Evolutionary conservation across 2,329 filamentous ascomycete genomes (phyloP).

Genomic region (Aspergillus udagawae): DNA sequence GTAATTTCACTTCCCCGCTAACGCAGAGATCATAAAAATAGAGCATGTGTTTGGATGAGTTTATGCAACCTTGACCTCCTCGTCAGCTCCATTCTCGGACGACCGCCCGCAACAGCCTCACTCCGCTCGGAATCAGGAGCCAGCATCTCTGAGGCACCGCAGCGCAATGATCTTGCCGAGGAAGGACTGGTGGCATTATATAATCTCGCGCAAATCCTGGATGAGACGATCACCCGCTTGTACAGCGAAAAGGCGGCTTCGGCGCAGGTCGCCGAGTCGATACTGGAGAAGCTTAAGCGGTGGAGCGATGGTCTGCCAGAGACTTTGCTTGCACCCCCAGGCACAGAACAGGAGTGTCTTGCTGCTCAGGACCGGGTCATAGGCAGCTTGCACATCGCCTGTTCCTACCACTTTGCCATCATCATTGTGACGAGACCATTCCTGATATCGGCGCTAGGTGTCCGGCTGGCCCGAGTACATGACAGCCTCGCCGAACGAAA

Average conservation of each 20-base stretch:
- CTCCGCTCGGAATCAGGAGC: constrained; percentile 21
- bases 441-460: constrained; percentile 48
- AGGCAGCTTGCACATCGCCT: constrained; percentile 53
- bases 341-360: constrained; percentile 14
- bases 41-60: constrained; percentile 45
- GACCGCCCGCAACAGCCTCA: constrained; percentile 34
- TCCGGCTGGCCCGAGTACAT: constrained; percentile 29
- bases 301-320: constrained; percentile 47
- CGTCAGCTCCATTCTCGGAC: constrained; percentile 47
- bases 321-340: constrained; percentile 22
- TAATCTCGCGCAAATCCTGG: constrained; percentile 42
- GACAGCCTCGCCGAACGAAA: constrained; percentile 19
- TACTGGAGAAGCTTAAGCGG: constrained; percentile 41
- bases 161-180: constrained; percentile 19
- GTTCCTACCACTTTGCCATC: constrained; percentile 57
- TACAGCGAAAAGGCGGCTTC: constrained; percentile 39
- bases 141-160: constrained; percentile 15
- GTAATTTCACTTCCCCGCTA: not conserved
- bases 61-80: constrained; percentile 47
- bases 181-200: constrained; percentile 41
- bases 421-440: constrained; percentile 56
- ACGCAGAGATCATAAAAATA: constrained; percentile 13
- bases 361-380: constrained; percentile 37
- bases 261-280: constrained; percentile 33
- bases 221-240: constrained; percentile 42